These are phyloP conservation scores for Scutellaria baicalensis DNA, from an alignment of 257 asterid genomes.

Conservation along the genomic window DNA sequence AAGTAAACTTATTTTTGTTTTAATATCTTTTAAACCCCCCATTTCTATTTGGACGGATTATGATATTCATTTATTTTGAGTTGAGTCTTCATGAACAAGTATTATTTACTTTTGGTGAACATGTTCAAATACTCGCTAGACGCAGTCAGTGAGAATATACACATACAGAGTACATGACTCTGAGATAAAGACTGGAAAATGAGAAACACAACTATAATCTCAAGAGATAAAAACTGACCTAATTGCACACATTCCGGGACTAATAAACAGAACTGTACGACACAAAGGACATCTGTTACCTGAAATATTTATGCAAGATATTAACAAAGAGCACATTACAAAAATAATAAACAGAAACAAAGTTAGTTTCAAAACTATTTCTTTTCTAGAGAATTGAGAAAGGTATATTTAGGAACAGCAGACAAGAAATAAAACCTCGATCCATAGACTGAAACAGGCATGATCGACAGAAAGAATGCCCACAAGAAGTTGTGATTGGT, in stretches of 20 bases:
- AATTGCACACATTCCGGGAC: conserved; percentile 76
- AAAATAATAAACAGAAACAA: not conserved
- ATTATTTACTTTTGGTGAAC: too few species aligned
- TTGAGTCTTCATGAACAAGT: too few species aligned
- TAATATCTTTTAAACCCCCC: too few species aligned
- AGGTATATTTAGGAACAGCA: conserved; percentile 2
- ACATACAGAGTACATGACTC: not conserved
- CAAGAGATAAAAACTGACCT: conserved; percentile 44
- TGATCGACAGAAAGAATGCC: conserved; percentile 95
- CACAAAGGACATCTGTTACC: conserved; percentile 94
- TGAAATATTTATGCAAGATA: conserved; percentile 24
- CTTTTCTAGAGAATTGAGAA: not conserved
- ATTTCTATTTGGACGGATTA: too few species aligned
- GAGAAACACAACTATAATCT: not conserved
- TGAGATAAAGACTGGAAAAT: not conserved
- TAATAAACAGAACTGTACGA: conserved; percentile 80
- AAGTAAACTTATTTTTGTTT: too few species aligned
- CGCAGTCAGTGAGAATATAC: not conserved
- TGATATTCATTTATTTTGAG: too few species aligned
- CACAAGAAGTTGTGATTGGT: conserved; percentile 95
- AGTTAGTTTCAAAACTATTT: not conserved
- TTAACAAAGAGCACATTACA: not conserved
- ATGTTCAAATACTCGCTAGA: not conserved
- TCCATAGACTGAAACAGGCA: conserved; percentile 98
- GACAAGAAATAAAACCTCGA: conserved; percentile 46